These are phyloP conservation scores for Gymnopilus dilepis DNA, from an alignment of 768 basidiomycete species.

Conservation along the genomic window DNA sequence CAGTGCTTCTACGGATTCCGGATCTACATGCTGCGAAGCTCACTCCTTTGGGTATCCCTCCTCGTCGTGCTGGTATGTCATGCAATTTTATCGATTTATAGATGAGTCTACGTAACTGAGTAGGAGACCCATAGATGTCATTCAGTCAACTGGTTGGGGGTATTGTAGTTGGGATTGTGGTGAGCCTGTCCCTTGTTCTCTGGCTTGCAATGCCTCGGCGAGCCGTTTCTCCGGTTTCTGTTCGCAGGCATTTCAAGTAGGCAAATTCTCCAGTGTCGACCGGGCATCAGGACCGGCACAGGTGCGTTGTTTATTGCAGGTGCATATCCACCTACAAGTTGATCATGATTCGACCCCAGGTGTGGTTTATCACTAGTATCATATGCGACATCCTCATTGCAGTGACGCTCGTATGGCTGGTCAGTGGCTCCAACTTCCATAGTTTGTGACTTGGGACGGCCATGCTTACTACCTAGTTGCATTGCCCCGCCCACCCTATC, in stretches of 20 bases:
- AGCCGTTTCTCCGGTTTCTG: too few species aligned
- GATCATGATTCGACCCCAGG: not conserved
- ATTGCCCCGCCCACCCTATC: too few species aligned
- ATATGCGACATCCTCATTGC: constrained; percentile 20
- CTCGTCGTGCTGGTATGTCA: constrained; percentile 15
- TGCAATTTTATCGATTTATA: not conserved
- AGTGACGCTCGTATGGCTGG: constrained; percentile 17
- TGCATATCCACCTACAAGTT: too few species aligned
- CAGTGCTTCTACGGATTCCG: constrained; percentile 28
- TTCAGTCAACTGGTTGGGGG: constrained; percentile 15
- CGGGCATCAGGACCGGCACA: too few species aligned
- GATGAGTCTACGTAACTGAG: too few species aligned
- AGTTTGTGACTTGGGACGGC: too few species aligned
- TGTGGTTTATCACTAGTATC: constrained; percentile 15
- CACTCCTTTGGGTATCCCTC: constrained; percentile 12
- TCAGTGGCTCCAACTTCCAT: too few species aligned
- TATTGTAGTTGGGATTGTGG: constrained; percentile 1
- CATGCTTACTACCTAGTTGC: too few species aligned
- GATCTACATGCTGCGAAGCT: constrained; percentile 17
- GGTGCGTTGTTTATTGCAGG: too few species aligned
- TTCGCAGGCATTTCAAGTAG: too few species aligned
- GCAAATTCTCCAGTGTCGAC: constrained; percentile 16
- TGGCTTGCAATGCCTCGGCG: too few species aligned
- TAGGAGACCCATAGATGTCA: constrained; percentile 5
- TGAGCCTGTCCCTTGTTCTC: not conserved